Percentiles rank a stretch among this genome's conserved stretches.
These are phyloP conservation scores for Mortierella claussenii DNA, from an alignment of 192 early-diverging fungal species.

Conservation along the genomic window DNA sequence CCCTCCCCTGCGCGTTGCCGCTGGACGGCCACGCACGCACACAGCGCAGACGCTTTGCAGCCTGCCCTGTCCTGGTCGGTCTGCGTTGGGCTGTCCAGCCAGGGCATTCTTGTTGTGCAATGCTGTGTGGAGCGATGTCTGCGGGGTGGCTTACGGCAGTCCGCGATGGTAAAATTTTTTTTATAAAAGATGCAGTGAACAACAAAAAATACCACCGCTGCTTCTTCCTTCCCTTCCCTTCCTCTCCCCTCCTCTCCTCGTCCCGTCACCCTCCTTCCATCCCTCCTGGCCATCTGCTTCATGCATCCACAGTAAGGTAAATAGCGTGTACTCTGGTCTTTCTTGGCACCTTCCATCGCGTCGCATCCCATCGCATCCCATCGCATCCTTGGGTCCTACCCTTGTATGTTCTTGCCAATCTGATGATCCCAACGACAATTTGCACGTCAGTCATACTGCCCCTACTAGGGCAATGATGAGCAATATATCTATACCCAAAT, in stretches of 20 bases:
- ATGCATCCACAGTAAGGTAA: not conserved
- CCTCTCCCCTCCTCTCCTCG: not conserved
- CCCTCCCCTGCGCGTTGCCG: too few species aligned
- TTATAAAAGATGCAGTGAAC: not conserved
- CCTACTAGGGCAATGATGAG: constrained; percentile 36
- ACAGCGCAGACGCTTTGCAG: too few species aligned
- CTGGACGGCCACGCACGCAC: too few species aligned
- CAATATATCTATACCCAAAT: constrained; percentile 53
- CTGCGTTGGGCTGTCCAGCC: not conserved
- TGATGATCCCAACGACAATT: constrained; percentile 52
- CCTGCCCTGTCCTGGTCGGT: not conserved
- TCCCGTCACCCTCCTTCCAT: not conserved
- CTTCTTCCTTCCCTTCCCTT: not conserved
- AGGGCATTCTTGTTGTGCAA: not conserved
- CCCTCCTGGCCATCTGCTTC: not conserved
- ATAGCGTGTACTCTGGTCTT: not conserved
- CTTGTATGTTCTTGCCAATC: constrained; percentile 9
- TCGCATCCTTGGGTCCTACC: not conserved
- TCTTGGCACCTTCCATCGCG: not conserved
- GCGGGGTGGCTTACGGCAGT: too few species aligned
- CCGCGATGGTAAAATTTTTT: too few species aligned
- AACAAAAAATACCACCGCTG: not conserved
- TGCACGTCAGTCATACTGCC: constrained; percentile 53
- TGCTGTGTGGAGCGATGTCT: not conserved
- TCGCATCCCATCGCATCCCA: too few species aligned